Evolutionary conservation across 1,139 yeast genomes (phyloP), one percentile per base, ranked within the genome.

Genomic region (Pichia sp.): DNA sequence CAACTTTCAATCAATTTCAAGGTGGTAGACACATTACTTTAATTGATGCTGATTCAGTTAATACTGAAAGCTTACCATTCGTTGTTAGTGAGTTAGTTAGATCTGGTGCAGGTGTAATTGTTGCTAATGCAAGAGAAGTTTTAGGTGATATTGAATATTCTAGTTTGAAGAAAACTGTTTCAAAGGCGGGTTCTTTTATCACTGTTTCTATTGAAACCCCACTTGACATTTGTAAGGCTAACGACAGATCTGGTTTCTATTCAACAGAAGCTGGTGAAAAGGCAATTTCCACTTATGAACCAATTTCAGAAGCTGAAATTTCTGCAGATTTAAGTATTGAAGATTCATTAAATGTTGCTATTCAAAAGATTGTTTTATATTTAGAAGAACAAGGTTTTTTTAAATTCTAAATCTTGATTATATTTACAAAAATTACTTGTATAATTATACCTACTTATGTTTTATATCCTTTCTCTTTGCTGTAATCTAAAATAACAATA

Each of bases 71-170:
- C 7, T 69, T 76, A 48, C 75, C 82, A 11, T 80, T 77, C 57
- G 77, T 84, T 45, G 78, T 90, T 44, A 77, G 83, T 51, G 97
- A 90, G 68, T 78, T 90, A 57, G 87, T 87, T 46, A 80, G 87
- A 62, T 78, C 96, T 30, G 97, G 97, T 45, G 73, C 95, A 20
- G 97, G 96, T 55, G 94, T 90, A 37, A 83, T 90, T 55, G 76
- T 87, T 39, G 76, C 82, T 9, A 75, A 78, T 43, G 51, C 65
- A 12, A 56, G 61, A n/a, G 69, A 76, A 51, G 74, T 79, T 34
- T 72, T 79, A 29, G 61, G 68, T 20, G 68, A 56, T 30, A 54
- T 57, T 34, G 65, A 60, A 50, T 71, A 72, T 37, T 64, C 65
- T 43, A 59, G 59, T 37, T 62, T 67, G 31, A 59, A 55, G 46